A percentile compares a stretch with the other conserved stretches of the same genome.
These are phyloP conservation scores for Candida sojae DNA, from an alignment of 1,139 yeast species.

Conservation along the genomic window DNA sequence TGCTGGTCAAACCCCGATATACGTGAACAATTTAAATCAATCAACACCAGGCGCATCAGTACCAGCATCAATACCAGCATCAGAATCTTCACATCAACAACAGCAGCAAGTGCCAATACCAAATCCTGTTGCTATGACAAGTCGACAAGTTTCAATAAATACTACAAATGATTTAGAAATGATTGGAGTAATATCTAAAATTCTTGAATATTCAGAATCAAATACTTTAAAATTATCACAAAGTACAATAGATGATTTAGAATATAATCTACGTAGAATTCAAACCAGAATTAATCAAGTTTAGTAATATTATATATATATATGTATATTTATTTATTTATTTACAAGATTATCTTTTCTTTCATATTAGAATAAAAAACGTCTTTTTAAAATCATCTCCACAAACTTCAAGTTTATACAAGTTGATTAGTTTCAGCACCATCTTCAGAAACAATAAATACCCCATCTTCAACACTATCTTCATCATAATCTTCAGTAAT, in stretches of 20 bases:
- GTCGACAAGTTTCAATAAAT: neutral
- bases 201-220: constrained; percentile 24
- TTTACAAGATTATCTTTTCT: constrained; percentile 1
- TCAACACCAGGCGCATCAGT: neutral
- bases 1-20: neutral
- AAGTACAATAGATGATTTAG: constrained; percentile 30
- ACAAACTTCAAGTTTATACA: neutral
- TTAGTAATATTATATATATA: neutral
- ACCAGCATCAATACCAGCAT: too few species aligned
- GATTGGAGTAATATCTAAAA: constrained; percentile 19
- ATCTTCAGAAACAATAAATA: neutral
- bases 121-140: neutral
- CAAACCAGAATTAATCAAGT: constrained; percentile 14
- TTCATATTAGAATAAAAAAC: neutral
- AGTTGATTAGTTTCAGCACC: neutral
- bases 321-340: neutral
- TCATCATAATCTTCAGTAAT: constrained; percentile 39
- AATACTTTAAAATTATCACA: constrained; percentile 24
- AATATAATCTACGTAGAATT: constrained; percentile 21
- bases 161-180: constrained; percentile 20
- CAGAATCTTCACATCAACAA: neutral
- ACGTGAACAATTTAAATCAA: neutral
- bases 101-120: constrained; percentile 1
- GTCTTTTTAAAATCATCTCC: too few species aligned
- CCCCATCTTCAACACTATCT: neutral